Evolutionary conservation across 352 stramenopile genomes (phyloP).

Genomic region (Nannochloropsis limnetica): DNA sequence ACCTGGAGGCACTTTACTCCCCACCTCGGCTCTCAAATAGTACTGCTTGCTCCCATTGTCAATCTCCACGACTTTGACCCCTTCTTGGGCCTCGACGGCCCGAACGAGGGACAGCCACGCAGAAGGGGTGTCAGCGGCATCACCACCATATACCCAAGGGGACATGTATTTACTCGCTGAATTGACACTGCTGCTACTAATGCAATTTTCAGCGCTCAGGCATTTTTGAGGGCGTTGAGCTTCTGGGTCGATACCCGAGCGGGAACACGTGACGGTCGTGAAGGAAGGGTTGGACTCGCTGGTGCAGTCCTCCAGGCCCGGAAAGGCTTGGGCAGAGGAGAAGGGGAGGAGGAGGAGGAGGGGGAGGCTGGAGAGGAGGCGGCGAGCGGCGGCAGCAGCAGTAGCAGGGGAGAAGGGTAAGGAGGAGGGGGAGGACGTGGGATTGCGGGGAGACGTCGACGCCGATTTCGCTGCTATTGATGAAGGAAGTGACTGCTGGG

Average conservation of each 20-base stretch:
- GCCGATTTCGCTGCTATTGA: not conserved
- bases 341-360: not conserved
- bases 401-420: not conserved
- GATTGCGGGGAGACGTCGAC: not conserved
- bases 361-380: not conserved
- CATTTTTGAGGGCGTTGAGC: not conserved
- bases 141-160: not conserved
- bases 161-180: conserved; percentile 26
- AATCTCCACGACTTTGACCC: not conserved
- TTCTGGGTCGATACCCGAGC: not conserved
- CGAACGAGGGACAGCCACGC: conserved; percentile 9
- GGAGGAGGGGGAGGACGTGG: not conserved
- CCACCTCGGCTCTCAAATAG: not conserved
- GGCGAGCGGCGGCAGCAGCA: not conserved
- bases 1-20: not conserved
- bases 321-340: conserved; percentile 1
- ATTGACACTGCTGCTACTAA: conserved; percentile 13
- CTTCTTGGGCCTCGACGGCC: conserved; percentile 15
- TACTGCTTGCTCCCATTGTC: conserved; percentile 32
- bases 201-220: not conserved
- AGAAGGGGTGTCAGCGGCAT: not conserved
- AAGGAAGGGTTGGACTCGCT: conserved; percentile 25
- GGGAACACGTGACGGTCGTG: not conserved
- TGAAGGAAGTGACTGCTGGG: not conserved
- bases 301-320: not conserved